Percentiles rank a stretch among this genome's conserved stretches.
These are phyloP conservation scores for Dissophora ornata DNA, from an alignment of 192 early-diverging fungal genomes.

Conservation along the genomic window DNA sequence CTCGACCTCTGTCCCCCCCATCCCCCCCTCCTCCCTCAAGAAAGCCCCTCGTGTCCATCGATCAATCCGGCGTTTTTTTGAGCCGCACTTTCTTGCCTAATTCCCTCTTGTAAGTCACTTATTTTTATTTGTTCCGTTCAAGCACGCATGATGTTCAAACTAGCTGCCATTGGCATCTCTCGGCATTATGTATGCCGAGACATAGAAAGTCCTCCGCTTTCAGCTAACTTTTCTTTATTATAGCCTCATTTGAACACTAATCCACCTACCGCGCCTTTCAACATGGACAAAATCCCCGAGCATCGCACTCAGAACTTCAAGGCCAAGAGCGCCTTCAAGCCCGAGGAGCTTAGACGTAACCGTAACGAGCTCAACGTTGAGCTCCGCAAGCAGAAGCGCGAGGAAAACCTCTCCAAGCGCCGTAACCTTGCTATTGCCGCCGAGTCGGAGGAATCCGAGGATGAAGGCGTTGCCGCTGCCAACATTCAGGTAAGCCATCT, in stretches of 20 bases:
- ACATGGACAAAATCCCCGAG: slow-evolving; percentile 66
- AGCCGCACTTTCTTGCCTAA: neutral
- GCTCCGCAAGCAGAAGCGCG: slow-evolving; percentile 95
- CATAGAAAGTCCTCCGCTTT: too few relatives aligned
- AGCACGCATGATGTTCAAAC: too few relatives aligned
- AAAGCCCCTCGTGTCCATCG: neutral
- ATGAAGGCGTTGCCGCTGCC: slow-evolving; percentile 68
- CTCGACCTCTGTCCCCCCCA: neutral
- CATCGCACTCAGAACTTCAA: slow-evolving; percentile 85
- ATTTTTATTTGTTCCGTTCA: too few relatives aligned
- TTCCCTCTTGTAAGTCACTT: slow-evolving; percentile 2
- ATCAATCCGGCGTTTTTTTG: slow-evolving; percentile 13
- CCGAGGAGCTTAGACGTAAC: slow-evolving; percentile 92
- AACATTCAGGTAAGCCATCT: slow-evolving; percentile 64
- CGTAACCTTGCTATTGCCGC: slow-evolving; percentile 79
- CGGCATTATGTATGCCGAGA: too few relatives aligned
- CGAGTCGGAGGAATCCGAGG: slow-evolving; percentile 81
- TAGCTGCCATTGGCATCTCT: too few relatives aligned
- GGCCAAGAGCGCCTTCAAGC: slow-evolving; percentile 84
- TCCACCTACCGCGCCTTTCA: neutral
- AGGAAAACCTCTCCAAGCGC: slow-evolving; percentile 93
- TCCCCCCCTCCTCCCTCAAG: neutral
- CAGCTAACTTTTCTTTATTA: too few relatives aligned
- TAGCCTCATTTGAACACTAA: too few relatives aligned
- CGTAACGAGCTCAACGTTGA: slow-evolving; percentile 94